Evolutionary conservation across 75 land plant species (phyloP), one percentile per base, ranked within the genome.

Genomic region (Cunninghamia lanceolata): DNA sequence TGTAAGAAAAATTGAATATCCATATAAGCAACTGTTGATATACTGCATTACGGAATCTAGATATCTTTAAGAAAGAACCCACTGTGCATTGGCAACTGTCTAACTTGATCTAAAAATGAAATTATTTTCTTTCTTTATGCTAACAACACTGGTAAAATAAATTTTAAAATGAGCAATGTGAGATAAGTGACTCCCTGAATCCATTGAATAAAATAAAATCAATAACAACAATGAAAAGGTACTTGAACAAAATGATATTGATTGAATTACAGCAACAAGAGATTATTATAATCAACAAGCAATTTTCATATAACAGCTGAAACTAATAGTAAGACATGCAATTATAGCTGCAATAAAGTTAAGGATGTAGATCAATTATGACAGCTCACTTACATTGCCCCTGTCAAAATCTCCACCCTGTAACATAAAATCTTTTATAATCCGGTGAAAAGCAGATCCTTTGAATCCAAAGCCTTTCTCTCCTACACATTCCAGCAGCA

Each of bases 401-500:
- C 91, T 94, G 28, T 94, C 96, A 84, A 97, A 97, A 80, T 97
- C 99, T 80, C 99, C 99, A 35, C 99, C 99, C 88, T 97, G 97
- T 83, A 97, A 92, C 99, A 97, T 97, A 89, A 97, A 97, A 59
- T 94, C 92, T 88, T 97, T 91, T 52, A 95, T 97, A 28, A 97
- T 96, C 71, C 99, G 96, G 83, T 97, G 99, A 86, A 97, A 95
- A 39, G 93, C 83, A 28, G 96, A 95, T 46, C 95, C 96, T 83
- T 97, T 97, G 85, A 91, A 97, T 19, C 99, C 99, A 85, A 95
- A 95, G 16, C 99, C 99, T 86, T 97, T 95, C 87, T 95, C 99
- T 81, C 99, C 99, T 96, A 85, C 75, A 56, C 28, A 88, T 85
- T 54, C 77, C 70, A 66, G 70, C 70, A 83, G 59, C 34, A 43